Base-by-base conservation (phyloP, 1,284 basidiomycete species). In the Termitomyces sp. region DNA sequence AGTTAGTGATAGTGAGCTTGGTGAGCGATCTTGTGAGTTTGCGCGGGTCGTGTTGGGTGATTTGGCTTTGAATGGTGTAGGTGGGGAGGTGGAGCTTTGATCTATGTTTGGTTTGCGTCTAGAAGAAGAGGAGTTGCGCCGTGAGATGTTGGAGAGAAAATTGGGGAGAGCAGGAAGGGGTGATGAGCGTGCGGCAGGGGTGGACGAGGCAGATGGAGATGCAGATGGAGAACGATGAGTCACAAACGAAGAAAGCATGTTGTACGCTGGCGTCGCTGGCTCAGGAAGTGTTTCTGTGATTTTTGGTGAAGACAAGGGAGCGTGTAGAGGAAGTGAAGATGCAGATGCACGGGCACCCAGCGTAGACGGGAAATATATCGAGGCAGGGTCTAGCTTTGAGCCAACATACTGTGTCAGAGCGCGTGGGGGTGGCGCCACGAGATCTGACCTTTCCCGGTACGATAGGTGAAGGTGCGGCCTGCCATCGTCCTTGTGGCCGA, bases 391-490 rank as follows among this genome's bases (percentile, higher is more conserved):
- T 24, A 76, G 70, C 6, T 76, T 74, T 24, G 81, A 79, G 56
- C 79, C 83, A 41, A 88, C 75, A 61, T 83, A 87, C 68, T 88
- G 84, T 2, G 87, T 90, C 30, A 90, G 64, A 2, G 87, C 86
- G 40, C 85, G 76, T 8, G 88, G 86, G n/a, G 88, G 76, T 28
- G 80, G 83, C 0, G 86, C 72, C 52, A 89, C 68, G 40, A 88
- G 76, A 40, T 77, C 68, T 30, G 74, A 73, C 38, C 85, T 78
- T 41, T 74, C 71, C 50, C 78, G 77, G 41, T 69, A 71, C 0
- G 81, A 77, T 38, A 81, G 75, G 52, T 74, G 74, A n/a, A 87
- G 70, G 33, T 77, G 75, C 12, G 77, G 65, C 58, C 52, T 59
- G 24, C 39, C 55, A 30, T 7, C 28, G 59, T 68, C 61, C 10